Evolutionary conservation across 352 stramenopile species (phyloP), one percentile per base, ranked within the genome.

Genomic region (Thraustochytrium sp.): DNA sequence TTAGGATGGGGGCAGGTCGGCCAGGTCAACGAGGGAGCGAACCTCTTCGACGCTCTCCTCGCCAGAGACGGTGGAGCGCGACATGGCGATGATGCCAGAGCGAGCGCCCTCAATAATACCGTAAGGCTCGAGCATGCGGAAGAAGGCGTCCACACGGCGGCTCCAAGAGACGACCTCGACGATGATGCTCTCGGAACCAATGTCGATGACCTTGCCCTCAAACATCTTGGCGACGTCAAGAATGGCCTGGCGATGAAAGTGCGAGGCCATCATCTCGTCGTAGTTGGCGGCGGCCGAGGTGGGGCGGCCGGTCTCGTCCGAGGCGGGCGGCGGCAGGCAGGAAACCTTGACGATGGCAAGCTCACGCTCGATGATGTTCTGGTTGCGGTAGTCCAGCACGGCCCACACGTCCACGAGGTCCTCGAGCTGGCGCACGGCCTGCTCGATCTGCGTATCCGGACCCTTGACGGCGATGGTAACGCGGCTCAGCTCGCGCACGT

Each of bases 181-280:
- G 61, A 84, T 84, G 34, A 84, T 31, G 37, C 18, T 84, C 55
- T 84, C 75, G n/a, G 55, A 62, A 5, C 75, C 75, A 16, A 84
- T 54, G 61, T 84, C 75, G 49, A 49, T 83, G 0, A 84, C 42
- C 29, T 83, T 51, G 36, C 34, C 75, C 29, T 54, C 75, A 34
- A 84, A 84, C 61, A 76, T 84, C 21, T 75, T 73, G 29, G 75
- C 61, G 21, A 83, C 40, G 36, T 75, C 61, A 40, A 76, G 55
- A 29, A 84, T 84, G 49, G 75, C 75, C 51, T 84, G 55, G 34
- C 75, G 55, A 31, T 84, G 75, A 77, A 84, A 84, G 61, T 84
- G 75, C 8, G 49, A 44, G 23, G 31, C 34, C 75, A 84, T 84
- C 55, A 84, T 73, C 2, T 73, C 51, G 36, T 83, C 56, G 61